phyloP scores from a whole-genome alignment of 805 yeast genomes.

The Candida ficus region DNA sequence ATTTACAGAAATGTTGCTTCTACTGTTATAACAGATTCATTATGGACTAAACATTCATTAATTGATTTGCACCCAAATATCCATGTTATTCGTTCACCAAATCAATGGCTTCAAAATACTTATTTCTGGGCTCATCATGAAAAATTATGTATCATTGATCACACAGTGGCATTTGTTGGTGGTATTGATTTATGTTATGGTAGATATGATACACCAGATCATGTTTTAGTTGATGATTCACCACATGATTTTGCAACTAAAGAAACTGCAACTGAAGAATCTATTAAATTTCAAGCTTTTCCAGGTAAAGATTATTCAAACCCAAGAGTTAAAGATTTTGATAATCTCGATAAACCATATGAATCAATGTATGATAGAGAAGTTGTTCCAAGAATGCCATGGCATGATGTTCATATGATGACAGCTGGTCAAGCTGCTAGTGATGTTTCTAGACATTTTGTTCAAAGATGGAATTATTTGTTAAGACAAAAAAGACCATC shows the following conservation, averaged over 20 bases:
- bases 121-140: slow-evolving; percentile 99
- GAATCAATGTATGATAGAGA: slow-evolving; percentile 88
- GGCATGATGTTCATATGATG: slow-evolving; percentile 99
- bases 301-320: slow-evolving; percentile 98
- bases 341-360: slow-evolving; percentile 74
- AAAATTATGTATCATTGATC: slow-evolving; percentile 81
- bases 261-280: slow-evolving; percentile 33
- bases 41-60: slow-evolving; percentile 91
- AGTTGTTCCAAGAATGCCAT: slow-evolving; percentile 89
- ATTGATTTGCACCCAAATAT: slow-evolving; percentile 81
- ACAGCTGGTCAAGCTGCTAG: slow-evolving; percentile 92
- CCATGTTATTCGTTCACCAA: slow-evolving; percentile 90
- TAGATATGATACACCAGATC: slow-evolving; percentile 95
- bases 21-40: slow-evolving; percentile 89
- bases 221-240: slow-evolving; percentile 76
- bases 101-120: slow-evolving; percentile 87
- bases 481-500: slow-evolving; percentile 93
- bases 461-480: slow-evolving; percentile 95
- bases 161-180: slow-evolving; percentile 84
- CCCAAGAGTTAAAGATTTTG: slow-evolving; percentile 88
- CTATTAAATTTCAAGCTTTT: slow-evolving; percentile 52
- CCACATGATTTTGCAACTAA: slow-evolving; percentile 30
- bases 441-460: slow-evolving; percentile 89
- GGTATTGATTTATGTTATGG: slow-evolving; percentile 97
- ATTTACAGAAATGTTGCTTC: slow-evolving; percentile 91